A percentile compares a stretch with the other conserved stretches of the same genome.
Evolutionary conservation across 306 rosid genomes (phyloP).

Genomic region (Cyamopsis tetragonoloba): DNA sequence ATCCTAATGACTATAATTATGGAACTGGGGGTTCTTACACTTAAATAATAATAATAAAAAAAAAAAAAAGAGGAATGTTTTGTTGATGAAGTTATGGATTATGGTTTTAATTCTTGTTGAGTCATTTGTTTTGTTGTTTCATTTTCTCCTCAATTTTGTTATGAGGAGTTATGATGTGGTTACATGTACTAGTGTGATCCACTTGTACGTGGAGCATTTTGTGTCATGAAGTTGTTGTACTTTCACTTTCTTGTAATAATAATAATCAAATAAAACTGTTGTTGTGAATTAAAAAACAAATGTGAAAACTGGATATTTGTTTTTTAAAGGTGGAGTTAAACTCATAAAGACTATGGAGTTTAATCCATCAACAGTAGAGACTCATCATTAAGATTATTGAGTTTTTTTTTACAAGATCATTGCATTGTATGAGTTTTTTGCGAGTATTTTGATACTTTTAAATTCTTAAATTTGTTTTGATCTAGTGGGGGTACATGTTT

Average conservation of each 20-base stretch:
- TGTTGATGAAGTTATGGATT: background rate
- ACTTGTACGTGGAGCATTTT: background rate
- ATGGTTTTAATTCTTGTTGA: background rate
- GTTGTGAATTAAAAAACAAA: background rate
- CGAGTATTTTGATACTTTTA: too few relatives aligned
- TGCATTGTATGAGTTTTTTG: too few relatives aligned
- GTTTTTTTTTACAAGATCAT: too few relatives aligned
- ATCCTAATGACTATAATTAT: slow-evolving; percentile 23
- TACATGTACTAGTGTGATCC: background rate
- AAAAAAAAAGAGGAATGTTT: background rate
- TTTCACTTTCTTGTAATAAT: background rate
- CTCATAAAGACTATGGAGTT: too few relatives aligned
- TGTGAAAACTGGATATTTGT: too few relatives aligned
- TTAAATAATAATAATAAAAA: background rate
- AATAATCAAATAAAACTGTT: background rate
- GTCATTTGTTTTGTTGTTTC: background rate
- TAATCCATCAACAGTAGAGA: too few relatives aligned
- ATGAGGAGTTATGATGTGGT: background rate
- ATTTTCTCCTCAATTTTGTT: background rate
- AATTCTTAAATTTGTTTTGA: too few relatives aligned
- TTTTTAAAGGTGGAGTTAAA: too few relatives aligned
- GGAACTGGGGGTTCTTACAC: slow-evolving; percentile 39
- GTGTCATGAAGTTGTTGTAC: background rate
- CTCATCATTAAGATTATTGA: too few relatives aligned
- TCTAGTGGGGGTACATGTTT: too few relatives aligned